A percentile compares a stretch with the other conserved stretches of the same genome.
Conservation (phyloP, 2,329 filamentous ascomycete genomes). For the Beauveria pseudobassiana region DNA sequence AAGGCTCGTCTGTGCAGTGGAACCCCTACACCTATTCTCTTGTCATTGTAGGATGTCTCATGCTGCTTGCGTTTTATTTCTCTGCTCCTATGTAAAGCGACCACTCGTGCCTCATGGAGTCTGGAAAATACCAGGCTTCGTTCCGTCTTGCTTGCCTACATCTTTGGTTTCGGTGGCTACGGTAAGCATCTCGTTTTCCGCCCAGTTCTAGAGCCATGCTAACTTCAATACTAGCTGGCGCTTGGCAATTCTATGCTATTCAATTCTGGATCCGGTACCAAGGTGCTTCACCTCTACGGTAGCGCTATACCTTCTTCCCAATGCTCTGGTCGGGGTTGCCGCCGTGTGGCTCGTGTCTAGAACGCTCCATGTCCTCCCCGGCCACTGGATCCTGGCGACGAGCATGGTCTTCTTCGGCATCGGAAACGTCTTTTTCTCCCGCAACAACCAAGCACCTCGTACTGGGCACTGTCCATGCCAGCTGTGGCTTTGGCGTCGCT, state of each 20-base stretch:
- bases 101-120: not conserved
- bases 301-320: constrained; percentile 36
- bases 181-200: not conserved
- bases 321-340: constrained; percentile 35
- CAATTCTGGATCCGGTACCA: constrained; percentile 32
- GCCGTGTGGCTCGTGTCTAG: constrained; percentile 38
- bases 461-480: constrained; percentile 38
- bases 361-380: constrained; percentile 36
- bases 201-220: not conserved
- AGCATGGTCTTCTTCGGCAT: constrained; percentile 27
- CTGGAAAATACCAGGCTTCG: constrained; percentile 4
- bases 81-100: not conserved
- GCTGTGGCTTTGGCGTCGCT: constrained; percentile 37
- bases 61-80: constrained; percentile 6
- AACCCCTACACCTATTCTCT: constrained; percentile 10
- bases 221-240: constrained; percentile 16
- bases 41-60: constrained; percentile 3
- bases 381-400: constrained; percentile 37
- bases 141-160: not conserved
- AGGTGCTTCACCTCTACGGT: constrained; percentile 28
- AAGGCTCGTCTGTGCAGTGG: constrained; percentile 7
- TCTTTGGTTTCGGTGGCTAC: constrained; percentile 5
- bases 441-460: constrained; percentile 31
- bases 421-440: constrained; percentile 12
- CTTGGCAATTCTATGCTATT: constrained; percentile 29